Percentiles rank a stretch among this genome's conserved stretches.
Evolutionary conservation across 2,329 filamentous ascomycete genomes (phyloP).

Genomic region (Venturia effusa): DNA sequence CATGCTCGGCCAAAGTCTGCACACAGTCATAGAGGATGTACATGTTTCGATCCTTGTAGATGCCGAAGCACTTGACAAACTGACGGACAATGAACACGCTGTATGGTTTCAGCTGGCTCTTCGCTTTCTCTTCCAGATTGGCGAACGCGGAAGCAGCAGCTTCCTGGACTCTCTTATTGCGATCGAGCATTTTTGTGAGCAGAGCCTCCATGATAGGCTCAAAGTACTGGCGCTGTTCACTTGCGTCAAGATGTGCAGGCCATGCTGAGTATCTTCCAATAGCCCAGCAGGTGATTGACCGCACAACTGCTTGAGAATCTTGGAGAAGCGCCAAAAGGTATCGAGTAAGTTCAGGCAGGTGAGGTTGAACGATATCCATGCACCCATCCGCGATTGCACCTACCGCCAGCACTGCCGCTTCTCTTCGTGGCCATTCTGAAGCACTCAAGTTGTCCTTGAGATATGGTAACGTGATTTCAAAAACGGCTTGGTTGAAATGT

Average conservation of each 20-base stretch:
- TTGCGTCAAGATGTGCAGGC: conserved; percentile 65
- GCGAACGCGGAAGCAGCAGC: conserved; percentile 93
- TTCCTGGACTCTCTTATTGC: conserved; percentile 96
- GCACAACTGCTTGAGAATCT: conserved; percentile 79
- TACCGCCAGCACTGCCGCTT: conserved; percentile 86
- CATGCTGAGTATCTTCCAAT: conserved; percentile 86
- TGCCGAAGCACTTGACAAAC: conserved; percentile 82
- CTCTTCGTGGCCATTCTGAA: conserved; percentile 79
- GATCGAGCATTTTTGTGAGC: conserved; percentile 85
- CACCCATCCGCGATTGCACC: conserved; percentile 94
- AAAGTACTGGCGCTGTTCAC: conserved; percentile 67
- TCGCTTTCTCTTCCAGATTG: conserved; percentile 88
- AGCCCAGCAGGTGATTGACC: conserved; percentile 97
- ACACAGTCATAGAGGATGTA: conserved; percentile 98
- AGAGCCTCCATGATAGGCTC: conserved; percentile 97
- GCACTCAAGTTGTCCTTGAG: conserved; percentile 82
- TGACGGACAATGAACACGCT: conserved; percentile 83
- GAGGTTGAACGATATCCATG: conserved; percentile 77
- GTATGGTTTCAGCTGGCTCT: conserved; percentile 70
- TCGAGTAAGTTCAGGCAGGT: conserved; percentile 79
- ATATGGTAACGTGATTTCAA: conserved; percentile 85
- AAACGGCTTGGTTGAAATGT: conserved; percentile 79
- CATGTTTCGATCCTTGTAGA: conserved; percentile 98
- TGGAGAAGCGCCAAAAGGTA: conserved; percentile 80
- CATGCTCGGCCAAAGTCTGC: conserved; percentile 87